Base-by-base conservation (phyloP, 2,329 filamentous ascomycete genomes). In the Samsoniella hepiali region DNA sequence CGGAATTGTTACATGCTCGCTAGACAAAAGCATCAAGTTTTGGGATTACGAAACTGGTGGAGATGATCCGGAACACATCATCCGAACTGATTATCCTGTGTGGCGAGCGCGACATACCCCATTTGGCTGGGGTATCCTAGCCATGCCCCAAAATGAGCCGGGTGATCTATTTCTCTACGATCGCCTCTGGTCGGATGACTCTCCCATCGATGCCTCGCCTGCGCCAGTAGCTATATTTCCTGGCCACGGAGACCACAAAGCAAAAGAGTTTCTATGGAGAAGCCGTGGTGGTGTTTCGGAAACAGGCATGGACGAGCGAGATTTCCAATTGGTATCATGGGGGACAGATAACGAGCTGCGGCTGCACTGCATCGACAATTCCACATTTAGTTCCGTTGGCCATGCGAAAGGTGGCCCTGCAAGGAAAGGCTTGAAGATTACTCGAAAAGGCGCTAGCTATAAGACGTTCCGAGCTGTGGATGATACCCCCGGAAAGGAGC, bases 241-340 rank as follows among this genome's bases (percentile, higher is more conserved):
- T 0, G 87, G 86, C 1, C 87, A 89, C 68, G 83, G 83, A 27
- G 82, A 81, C 55, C 81, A 86, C 68, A 88, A 93, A 71, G 92
- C 91, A 36, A 96, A 95, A 71, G 93, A 97, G 70, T 97, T 97
- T 65, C 78, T 97, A 11, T 97, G 93, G 93, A 85, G 93, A 72
- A 85, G 86, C 55, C 86, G 93, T 62, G 93, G 93, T 44, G 77
- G 77, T 17, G 81, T 88, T 27, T 83, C 84, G 22, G 83, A 86
- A 17, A 85, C 91, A 61, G 83, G 84, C n/a, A 77, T 89, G 53
- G 93, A 97, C 70, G 81, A 93, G 66, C 86, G 94, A 69, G 93
- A 97, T 59, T 97, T 97, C 67, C 93, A 97, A 74, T 81, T 97
- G 22, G 91, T 97, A 0, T 93, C 93, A 0, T 97, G 93, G 93